Evolutionary conservation across 75 land plant species (phyloP).

Genomic region (Adiantum capillusveneris): DNA sequence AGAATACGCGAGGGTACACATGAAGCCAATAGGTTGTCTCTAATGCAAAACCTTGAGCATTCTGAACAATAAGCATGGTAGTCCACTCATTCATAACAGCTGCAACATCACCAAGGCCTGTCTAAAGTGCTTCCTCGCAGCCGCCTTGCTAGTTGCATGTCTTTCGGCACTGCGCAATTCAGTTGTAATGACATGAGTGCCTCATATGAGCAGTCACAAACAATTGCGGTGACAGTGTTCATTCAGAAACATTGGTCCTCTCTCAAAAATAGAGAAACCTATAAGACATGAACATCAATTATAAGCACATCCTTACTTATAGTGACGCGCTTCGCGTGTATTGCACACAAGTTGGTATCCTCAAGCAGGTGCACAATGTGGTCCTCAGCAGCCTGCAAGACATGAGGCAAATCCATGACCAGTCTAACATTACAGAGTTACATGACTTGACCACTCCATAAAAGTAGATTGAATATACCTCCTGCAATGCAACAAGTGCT

Average conservation of each 20-base stretch:
- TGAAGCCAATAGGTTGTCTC: too few species aligned
- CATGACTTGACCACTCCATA: too few species aligned
- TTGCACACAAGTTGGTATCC: constrained; percentile 75
- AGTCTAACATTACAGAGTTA: too few species aligned
- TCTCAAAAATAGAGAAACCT: neutral
- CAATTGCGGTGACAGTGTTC: neutral
- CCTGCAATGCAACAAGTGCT: constrained; percentile 68
- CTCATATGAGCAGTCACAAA: too few species aligned
- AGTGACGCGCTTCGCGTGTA: constrained; percentile 86
- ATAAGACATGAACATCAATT: neutral
- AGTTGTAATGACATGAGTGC: too few species aligned
- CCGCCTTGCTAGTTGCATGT: constrained; percentile 37
- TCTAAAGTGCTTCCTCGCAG: constrained; percentile 19
- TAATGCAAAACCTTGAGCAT: too few species aligned
- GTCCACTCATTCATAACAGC: too few species aligned
- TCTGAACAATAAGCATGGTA: too few species aligned
- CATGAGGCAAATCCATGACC: neutral
- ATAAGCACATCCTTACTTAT: constrained; percentile 37
- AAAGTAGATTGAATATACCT: too few species aligned
- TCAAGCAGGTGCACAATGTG: constrained; percentile 56
- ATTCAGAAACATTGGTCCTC: neutral
- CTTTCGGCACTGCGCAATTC: constrained; percentile 44
- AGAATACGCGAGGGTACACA: too few species aligned
- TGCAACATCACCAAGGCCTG: constrained; percentile 19
- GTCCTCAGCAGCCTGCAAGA: constrained; percentile 71